These are phyloP conservation scores for Phytophthora nicotianae DNA, from an alignment of 352 stramenopile genomes.

Conservation along the genomic window DNA sequence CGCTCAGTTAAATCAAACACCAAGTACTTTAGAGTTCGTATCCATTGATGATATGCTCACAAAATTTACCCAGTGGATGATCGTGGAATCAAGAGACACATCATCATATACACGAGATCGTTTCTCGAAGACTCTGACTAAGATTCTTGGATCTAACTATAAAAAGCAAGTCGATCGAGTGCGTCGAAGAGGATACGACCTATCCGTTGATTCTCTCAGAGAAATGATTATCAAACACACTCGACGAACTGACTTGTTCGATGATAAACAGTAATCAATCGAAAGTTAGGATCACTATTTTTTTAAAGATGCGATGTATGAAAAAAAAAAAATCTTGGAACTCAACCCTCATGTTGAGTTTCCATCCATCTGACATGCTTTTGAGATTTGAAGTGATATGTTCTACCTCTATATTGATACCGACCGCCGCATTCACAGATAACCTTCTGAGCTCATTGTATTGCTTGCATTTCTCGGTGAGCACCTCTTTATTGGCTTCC, in stretches of 20 bases:
- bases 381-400: slow-evolving; percentile 1
- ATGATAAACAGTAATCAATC: slow-evolving; percentile 8
- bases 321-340: too few species aligned
- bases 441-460: slow-evolving; percentile 1
- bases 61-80: slow-evolving; percentile 5
- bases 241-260: slow-evolving; percentile 5
- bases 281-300: too few species aligned
- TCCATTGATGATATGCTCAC: slow-evolving; percentile 7
- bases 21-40: slow-evolving; percentile 5
- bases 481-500: neutral
- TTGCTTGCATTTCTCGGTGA: neutral
- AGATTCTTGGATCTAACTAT: slow-evolving; percentile 5
- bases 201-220: slow-evolving; percentile 3
- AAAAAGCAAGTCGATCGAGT: slow-evolving; percentile 6
- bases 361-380: slow-evolving; percentile 1
- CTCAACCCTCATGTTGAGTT: slow-evolving; percentile 2
- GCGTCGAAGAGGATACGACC: slow-evolving; percentile 4
- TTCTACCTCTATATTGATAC: neutral
- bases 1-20: slow-evolving; percentile 4
- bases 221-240: slow-evolving; percentile 5
- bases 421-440: neutral
- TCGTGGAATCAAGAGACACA: slow-evolving; percentile 2
- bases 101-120: slow-evolving; percentile 7
- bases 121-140: slow-evolving; percentile 4
- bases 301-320: too few species aligned